Conservation (phyloP, 805 yeast genomes). For the Ogataea pignaliae region DNA sequence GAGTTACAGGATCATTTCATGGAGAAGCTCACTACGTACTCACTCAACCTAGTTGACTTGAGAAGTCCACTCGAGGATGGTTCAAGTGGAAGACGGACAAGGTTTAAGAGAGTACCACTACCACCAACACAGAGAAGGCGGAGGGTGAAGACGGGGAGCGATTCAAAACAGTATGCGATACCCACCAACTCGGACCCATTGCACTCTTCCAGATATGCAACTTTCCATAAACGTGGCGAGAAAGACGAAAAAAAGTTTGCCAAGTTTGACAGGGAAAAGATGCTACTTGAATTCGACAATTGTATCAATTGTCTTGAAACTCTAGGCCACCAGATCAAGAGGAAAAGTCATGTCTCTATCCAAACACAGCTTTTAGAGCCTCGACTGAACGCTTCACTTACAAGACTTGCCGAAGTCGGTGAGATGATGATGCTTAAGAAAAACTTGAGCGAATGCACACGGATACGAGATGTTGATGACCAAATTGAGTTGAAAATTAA, state of each 20-base stretch:
- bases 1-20: slow-evolving; percentile 13
- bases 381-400: neutral
- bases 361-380: neutral
- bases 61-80: slow-evolving; percentile 4
- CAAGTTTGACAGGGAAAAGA: slow-evolving; percentile 47
- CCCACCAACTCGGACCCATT: slow-evolving; percentile 37
- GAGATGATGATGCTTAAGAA: slow-evolving; percentile 31
- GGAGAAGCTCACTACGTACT: slow-evolving; percentile 9
- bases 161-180: too few relatives aligned
- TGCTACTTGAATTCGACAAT: slow-evolving; percentile 54
- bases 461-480: slow-evolving; percentile 44
- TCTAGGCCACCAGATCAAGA: slow-evolving; percentile 22
- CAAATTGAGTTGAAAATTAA: slow-evolving; percentile 47
- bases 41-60: slow-evolving; percentile 16
- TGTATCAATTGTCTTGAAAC: slow-evolving; percentile 41
- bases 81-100: neutral
- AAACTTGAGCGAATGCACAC: slow-evolving; percentile 24
- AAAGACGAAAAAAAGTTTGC: slow-evolving; percentile 61
- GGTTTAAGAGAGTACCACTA: neutral
- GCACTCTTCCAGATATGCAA: slow-evolving; percentile 37
- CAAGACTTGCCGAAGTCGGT: slow-evolving; percentile 36
- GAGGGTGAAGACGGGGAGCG: neutral
- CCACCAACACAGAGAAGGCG: neutral
- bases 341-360: slow-evolving; percentile 5
- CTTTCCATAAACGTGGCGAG: slow-evolving; percentile 56